These are phyloP conservation scores for Collybiopsis luxurians DNA, from an alignment of 768 basidiomycete species.

Conservation along the genomic window DNA sequence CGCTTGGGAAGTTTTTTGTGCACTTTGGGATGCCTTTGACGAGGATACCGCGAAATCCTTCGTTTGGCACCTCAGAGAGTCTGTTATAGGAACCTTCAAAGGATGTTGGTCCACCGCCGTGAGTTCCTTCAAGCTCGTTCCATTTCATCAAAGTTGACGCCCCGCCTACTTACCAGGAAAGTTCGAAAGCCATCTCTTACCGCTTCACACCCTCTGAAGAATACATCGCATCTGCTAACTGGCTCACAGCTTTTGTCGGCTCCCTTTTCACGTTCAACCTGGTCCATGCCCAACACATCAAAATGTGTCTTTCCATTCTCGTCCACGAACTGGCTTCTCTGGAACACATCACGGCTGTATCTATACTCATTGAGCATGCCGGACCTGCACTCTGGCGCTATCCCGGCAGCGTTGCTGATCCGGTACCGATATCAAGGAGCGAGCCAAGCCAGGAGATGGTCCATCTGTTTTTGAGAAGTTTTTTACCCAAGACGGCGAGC, in stretches of 20 bases:
- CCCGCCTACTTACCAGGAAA: constrained; percentile 15
- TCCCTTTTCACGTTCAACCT: constrained; percentile 22
- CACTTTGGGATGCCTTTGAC: constrained; percentile 13
- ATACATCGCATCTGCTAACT: constrained; percentile 18
- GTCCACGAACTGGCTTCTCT: constrained; percentile 20
- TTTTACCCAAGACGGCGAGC: not conserved
- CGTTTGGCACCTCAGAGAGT: constrained; percentile 21
- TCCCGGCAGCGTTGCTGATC: not conserved
- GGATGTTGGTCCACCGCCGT: constrained; percentile 22
- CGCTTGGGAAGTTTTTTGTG: constrained; percentile 19
- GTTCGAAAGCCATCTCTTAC: constrained; percentile 12
- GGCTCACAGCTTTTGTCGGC: constrained; percentile 23
- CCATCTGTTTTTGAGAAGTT: not conserved
- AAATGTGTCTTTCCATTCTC: constrained; percentile 18
- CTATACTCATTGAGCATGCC: constrained; percentile 17
- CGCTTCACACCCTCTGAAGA: constrained; percentile 13
- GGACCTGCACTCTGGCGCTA: constrained; percentile 22
- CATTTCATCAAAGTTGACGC: no score
- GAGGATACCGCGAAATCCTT: constrained; percentile 22
- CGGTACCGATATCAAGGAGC: not conserved
- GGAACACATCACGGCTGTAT: constrained; percentile 25
- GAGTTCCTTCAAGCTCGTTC: no score
- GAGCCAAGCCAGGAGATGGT: not conserved
- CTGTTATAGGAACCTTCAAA: constrained; percentile 21
- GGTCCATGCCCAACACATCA: constrained; percentile 16